Evolutionary conservation across 306 rosid species (phyloP), one percentile per base, ranked within the genome.

Genomic region (Acacia crassicarpa): DNA sequence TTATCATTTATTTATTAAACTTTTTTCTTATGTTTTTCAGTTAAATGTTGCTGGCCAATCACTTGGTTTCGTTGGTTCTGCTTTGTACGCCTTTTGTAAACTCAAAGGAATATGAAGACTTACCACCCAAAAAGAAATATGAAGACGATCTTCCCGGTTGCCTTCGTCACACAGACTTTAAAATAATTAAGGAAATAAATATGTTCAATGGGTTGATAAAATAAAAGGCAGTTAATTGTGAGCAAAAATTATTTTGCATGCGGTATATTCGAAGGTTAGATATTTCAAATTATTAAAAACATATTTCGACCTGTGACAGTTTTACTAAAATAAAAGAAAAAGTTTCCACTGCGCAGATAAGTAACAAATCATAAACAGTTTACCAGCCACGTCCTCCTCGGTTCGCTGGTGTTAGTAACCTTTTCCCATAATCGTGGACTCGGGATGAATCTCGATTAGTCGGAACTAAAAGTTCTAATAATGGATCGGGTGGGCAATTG

Each of bases 21-120:
- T n/a, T 33, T 72, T 70, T 35, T 32, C 59, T 56, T 75, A 22
- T 72, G 77, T 40, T 58, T 66, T 61, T 40, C 70, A 89, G 94
- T 30, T 90, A 45, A 92, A 94, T 81, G 83, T 94, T 75, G 84
- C 89, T 40, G 94, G 97, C 32, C 97, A 92, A 81, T 79, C 89
- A 65, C 83, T 91, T 79, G 89, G 97, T 75, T 90, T 92, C 78
- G 30, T 92, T 32, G 98, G 98, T 8, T 91, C 97, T 25, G 83
- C 90, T 82, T 79, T 91, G 56, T 91, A 94, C 84, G 94, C 98
- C 43, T 90, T 72, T 66, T 90, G 84, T 77, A 91, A 94, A 82
- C 79, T 91, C 73, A 86, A 66, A 79, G 95, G 91, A 81, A 85
- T 83, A 61, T 94, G 84, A 87, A 62, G 43, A 62, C 45, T 32